phyloP scores from a whole-genome alignment of 441 rosid species.

The Metrosideros polymorpha region DNA sequence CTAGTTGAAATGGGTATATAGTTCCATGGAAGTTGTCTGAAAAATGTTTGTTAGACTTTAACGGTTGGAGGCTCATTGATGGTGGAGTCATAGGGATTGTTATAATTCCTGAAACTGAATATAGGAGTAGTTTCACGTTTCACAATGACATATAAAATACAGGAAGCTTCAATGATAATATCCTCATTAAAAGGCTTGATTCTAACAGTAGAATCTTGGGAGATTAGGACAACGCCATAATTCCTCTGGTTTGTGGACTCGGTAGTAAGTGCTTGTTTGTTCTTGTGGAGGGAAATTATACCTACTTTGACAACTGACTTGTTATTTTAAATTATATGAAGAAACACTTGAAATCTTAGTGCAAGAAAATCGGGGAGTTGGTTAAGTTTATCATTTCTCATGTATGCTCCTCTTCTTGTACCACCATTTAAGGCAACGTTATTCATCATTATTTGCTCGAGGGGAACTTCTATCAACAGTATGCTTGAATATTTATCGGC shows the following conservation, averaged over 20 bases:
- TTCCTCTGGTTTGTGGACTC: neutral
- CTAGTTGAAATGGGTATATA: neutral
- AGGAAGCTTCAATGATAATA: neutral
- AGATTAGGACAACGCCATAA: neutral
- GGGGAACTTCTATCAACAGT: neutral
- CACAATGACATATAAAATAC: neutral
- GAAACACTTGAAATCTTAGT: neutral
- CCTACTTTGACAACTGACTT: neutral
- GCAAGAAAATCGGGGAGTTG: neutral
- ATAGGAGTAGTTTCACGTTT: neutral
- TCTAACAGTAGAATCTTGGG: neutral
- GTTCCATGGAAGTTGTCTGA: neutral
- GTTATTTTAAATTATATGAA: neutral
- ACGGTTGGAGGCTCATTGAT: neutral
- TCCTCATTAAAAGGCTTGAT: neutral
- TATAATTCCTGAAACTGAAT: neutral
- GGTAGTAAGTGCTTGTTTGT: neutral
- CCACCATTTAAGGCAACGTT: neutral
- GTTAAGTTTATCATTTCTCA: neutral
- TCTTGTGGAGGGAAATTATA: neutral
- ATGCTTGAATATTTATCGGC: neutral
- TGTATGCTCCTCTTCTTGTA: neutral
- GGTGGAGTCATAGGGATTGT: neutral
- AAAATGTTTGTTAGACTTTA: neutral
- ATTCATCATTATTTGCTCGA: neutral